Conservation (phyloP, 768 basidiomycete species). For the Mycena olivaceomarginata region DNA sequence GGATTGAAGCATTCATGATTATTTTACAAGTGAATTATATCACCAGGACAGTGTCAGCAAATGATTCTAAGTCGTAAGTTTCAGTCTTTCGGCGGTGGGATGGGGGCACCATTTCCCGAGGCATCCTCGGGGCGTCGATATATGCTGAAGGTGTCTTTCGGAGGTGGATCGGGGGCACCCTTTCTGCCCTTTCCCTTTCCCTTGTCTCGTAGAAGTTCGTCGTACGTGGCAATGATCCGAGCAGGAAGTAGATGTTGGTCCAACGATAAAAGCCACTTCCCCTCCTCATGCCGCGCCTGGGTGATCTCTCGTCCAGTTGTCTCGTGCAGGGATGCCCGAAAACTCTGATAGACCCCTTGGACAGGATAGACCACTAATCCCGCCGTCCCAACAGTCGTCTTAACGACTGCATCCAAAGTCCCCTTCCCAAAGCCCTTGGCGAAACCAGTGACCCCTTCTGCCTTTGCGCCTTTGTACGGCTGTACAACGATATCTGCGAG, state of each 20-base stretch:
- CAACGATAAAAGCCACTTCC: slow-evolving; percentile 31
- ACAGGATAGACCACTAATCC: slow-evolving; percentile 51
- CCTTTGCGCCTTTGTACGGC: slow-evolving; percentile 43
- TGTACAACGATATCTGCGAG: slow-evolving; percentile 37
- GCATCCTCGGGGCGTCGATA: background rate
- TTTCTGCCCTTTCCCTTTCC: background rate
- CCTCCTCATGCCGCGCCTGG: slow-evolving; percentile 20
- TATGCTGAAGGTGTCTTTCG: background rate
- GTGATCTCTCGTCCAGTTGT: slow-evolving; percentile 21
- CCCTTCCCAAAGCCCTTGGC: slow-evolving; percentile 44
- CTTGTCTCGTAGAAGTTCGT: background rate
- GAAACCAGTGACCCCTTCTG: slow-evolving; percentile 36
- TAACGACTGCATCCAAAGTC: background rate
- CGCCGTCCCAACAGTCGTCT: slow-evolving; percentile 34
- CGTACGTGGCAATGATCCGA: slow-evolving; percentile 23
- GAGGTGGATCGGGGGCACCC: background rate
- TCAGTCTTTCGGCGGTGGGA: background rate
- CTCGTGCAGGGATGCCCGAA: slow-evolving; percentile 36
- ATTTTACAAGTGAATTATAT: no score
- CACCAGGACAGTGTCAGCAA: no score
- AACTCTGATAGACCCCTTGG: slow-evolving; percentile 50
- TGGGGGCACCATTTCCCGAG: background rate
- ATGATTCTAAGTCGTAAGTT: no score
- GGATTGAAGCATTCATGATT: no score
- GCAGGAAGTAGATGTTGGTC: background rate